Evolutionary conservation across 2,329 filamentous ascomycete species (phyloP).

Genomic region (Exutisphaerella laricina): DNA sequence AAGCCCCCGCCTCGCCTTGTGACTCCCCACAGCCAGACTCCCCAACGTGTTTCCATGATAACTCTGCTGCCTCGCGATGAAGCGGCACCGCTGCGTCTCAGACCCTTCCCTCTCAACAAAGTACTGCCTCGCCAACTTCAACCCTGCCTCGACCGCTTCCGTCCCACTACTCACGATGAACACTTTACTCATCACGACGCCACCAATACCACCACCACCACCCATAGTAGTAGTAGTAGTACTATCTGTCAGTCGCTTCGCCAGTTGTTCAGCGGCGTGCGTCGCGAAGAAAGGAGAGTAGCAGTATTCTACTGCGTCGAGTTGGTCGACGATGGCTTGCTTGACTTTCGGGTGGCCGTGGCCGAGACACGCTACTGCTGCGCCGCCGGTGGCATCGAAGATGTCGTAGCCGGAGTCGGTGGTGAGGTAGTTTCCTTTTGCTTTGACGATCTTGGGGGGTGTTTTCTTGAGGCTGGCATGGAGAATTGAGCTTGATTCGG

Average conservation of each 20-base stretch:
- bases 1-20: slow-evolving; percentile 32
- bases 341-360: slow-evolving; percentile 48
- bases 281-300: slow-evolving; percentile 54
- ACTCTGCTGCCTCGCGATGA: slow-evolving; percentile 43
- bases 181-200: slow-evolving; percentile 48
- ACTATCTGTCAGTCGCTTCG: slow-evolving; percentile 41
- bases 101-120: slow-evolving; percentile 43
- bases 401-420: slow-evolving; percentile 52
- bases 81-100: slow-evolving; percentile 35
- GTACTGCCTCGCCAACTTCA: slow-evolving; percentile 49
- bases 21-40: slow-evolving; percentile 39
- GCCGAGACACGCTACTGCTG: slow-evolving; percentile 65
- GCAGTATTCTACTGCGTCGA: slow-evolving; percentile 53
- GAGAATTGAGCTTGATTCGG: slow-evolving; percentile 35
- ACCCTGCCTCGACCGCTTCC: slow-evolving; percentile 44
- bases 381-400: slow-evolving; percentile 66
- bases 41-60: slow-evolving; percentile 51
- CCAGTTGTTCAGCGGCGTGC: slow-evolving; percentile 48
- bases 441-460: slow-evolving; percentile 44
- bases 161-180: slow-evolving; percentile 50
- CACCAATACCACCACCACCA: too few relatives aligned
- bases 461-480: slow-evolving; percentile 44
- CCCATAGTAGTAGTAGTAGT: too few relatives aligned
- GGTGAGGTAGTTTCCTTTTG: slow-evolving; percentile 45
- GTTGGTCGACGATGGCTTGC: slow-evolving; percentile 53